Evolutionary conservation across 306 rosid genomes (phyloP).

Genomic region (Cucurbita moschata): DNA sequence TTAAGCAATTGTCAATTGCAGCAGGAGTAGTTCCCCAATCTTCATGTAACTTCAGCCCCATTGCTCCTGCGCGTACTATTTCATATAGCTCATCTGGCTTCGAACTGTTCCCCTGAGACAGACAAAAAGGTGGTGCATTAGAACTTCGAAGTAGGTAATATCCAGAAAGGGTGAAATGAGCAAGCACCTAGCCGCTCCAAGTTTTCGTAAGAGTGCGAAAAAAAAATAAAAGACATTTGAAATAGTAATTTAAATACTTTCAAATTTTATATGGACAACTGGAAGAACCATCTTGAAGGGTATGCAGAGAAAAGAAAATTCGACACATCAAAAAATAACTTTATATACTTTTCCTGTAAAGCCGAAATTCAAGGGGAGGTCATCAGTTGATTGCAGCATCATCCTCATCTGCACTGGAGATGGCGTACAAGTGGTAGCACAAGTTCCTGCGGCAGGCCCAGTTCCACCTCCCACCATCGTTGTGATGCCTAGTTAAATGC

Average conservation of each 20-base stretch:
- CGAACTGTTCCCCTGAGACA: constrained; percentile 65
- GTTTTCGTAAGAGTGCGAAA: neutral
- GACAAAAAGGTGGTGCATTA: constrained; percentile 1
- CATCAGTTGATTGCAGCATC: constrained; percentile 86
- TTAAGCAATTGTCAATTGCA: constrained; percentile 64
- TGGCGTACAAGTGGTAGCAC: constrained; percentile 95
- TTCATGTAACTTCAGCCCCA: constrained; percentile 94
- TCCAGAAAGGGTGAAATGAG: neutral
- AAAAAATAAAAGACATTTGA: neutral
- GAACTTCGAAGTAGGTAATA: neutral
- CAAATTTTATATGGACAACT: neutral
- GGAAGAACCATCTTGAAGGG: neutral
- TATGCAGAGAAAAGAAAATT: neutral
- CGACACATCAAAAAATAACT: neutral
- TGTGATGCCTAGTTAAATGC: constrained; percentile 54
- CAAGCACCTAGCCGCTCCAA: neutral
- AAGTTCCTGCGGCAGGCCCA: constrained; percentile 83
- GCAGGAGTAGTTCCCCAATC: constrained; percentile 98
- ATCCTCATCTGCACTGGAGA: constrained; percentile 60
- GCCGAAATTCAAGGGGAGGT: constrained; percentile 78
- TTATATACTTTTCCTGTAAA: constrained; percentile 72
- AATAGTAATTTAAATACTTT: neutral
- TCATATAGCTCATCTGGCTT: constrained; percentile 53
- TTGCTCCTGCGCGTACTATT: constrained; percentile 79
- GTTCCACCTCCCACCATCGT: constrained; percentile 94